Conservation (phyloP, 495 filamentous ascomycete species). For the Xylaria castorea region DNA sequence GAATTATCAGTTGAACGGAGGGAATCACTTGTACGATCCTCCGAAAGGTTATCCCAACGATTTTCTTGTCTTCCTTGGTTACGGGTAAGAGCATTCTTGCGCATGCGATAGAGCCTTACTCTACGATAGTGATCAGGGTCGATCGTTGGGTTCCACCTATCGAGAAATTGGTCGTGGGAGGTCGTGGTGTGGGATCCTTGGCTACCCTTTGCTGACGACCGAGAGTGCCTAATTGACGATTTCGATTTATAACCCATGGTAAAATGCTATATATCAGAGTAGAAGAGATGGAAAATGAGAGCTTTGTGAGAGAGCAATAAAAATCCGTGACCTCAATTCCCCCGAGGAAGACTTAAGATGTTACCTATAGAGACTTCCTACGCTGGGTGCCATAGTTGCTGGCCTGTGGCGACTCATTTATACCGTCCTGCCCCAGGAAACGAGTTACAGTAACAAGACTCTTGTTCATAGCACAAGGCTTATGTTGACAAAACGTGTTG, state of each 20-base stretch:
- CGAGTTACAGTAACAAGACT: not conserved
- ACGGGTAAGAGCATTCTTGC: not conserved
- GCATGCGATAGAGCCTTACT: slow-evolving; percentile 9
- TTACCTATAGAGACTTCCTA: not conserved
- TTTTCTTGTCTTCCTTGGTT: no score
- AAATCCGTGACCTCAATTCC: not conserved
- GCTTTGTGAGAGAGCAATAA: not conserved
- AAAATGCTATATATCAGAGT: not conserved
- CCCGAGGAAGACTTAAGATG: not conserved
- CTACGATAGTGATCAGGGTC: not conserved
- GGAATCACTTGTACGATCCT: not conserved
- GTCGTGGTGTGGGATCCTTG: not conserved
- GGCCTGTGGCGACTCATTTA: not conserved
- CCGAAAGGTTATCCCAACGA: not conserved
- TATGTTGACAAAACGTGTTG: not conserved
- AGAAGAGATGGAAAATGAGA: not conserved
- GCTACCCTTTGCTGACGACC: not conserved
- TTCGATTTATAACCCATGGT: not conserved
- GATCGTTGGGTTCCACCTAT: not conserved
- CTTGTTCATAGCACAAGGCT: not conserved
- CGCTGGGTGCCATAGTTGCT: not conserved
- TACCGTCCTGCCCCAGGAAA: not conserved
- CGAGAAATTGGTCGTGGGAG: not conserved
- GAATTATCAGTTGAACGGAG: no score
- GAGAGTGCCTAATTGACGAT: not conserved